Conservation (phyloP, 305 asterid species). For the Plantago coronopus region DNA sequence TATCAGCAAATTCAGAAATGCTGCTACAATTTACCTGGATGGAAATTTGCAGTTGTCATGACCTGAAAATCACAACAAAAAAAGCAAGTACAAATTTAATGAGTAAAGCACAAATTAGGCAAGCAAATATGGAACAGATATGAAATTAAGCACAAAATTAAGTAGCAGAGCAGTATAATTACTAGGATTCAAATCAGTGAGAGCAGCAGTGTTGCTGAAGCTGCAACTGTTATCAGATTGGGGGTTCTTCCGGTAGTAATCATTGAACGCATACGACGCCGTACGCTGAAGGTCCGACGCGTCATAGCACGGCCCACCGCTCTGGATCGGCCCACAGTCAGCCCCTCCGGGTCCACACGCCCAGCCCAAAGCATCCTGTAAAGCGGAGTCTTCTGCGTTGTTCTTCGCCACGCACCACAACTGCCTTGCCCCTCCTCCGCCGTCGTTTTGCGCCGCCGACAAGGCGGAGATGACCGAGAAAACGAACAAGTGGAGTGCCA, state of each 20-base stretch:
- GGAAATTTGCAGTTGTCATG: constrained; percentile 61
- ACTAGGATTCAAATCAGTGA: constrained; percentile 81
- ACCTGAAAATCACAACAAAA: constrained; percentile 35
- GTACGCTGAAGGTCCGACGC: constrained; percentile 54
- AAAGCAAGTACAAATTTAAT: not conserved
- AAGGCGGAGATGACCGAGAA: constrained; percentile 21
- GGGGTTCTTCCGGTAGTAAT: constrained; percentile 59
- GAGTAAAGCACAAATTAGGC: not conserved
- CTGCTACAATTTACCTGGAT: constrained; percentile 43
- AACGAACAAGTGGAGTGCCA: constrained; percentile 26
- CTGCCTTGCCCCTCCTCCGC: constrained; percentile 30
- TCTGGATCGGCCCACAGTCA: constrained; percentile 70
- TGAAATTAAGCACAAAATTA: no score
- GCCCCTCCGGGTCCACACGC: constrained; percentile 84
- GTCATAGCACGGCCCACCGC: constrained; percentile 81
- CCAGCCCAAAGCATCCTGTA: constrained; percentile 77
- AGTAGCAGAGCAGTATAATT: constrained; percentile 21
- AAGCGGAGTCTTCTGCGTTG: constrained; percentile 76
- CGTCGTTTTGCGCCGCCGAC: constrained; percentile 24
- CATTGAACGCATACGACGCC: constrained; percentile 84
- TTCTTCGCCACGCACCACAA: constrained; percentile 97
- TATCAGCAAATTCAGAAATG: not conserved
- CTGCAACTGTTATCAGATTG: constrained; percentile 51
- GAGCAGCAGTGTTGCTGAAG: constrained; percentile 67
- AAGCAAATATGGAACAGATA: no score